Base-by-base conservation (phyloP, 306 rosid species). In the Morella rubra region DNA sequence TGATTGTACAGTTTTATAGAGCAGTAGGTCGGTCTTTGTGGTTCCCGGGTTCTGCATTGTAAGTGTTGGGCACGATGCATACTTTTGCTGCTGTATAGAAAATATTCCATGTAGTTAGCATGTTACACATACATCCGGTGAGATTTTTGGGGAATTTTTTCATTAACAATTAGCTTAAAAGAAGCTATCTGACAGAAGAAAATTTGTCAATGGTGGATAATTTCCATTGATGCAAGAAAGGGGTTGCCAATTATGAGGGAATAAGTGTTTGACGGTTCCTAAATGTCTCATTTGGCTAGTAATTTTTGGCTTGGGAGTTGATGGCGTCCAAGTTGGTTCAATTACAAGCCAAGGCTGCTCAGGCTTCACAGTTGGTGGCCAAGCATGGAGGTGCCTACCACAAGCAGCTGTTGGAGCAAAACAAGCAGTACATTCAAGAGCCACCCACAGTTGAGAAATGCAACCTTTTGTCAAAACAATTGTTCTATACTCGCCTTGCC, bases 401-500 rank as follows among this genome's bases (percentile, higher is more conserved):
- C 44, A 78, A 71, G 83, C 83, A 83, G 83, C 22, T 83, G 18
- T 20, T 82, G 70, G 86, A 82, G 80, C 69, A 74, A 68, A 82
- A 82, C 74, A 82, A 61, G 71, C 83, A 70, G 72, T 82, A 73
- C 67, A 71, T 82, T 60, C 86, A 74, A 70, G 86, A 69, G 46
- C 83, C 86, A 42, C 77, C 80, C 15, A 78, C 83, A 10, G 58
- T 71, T 16, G 86, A 82, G 52, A 79, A 79, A 72, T 78, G 83
- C 69, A 70, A 32, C 47, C 83, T 82, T 82, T 74, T 74, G 83
- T 46, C 83, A 2, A 70, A 74, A 18, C 83, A 74, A 37, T 74
- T 82, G 83, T 70, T 79, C 52, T 82, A 37, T 64, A 78, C 86
- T 16, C 80, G 83, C 58, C 83, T 82, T 14, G 86, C 86, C 68